Percentiles rank a stretch among this genome's conserved stretches.
These are phyloP conservation scores for Phytophthora nicotianae DNA, from an alignment of 352 stramenopile species.

Conservation along the genomic window DNA sequence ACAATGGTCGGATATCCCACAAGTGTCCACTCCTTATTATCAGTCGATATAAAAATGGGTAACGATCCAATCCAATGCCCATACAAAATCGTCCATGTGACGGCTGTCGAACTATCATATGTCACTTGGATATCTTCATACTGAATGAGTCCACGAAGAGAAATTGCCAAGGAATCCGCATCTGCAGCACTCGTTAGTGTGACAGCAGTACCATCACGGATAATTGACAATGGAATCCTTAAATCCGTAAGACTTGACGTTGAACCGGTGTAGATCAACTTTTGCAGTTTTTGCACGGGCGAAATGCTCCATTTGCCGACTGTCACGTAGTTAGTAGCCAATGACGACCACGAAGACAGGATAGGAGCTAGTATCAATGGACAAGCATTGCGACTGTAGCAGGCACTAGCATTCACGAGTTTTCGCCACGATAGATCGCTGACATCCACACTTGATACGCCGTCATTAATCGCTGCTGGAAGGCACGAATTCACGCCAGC, in stretches of 20 bases:
- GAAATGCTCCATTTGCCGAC: conserved; percentile 48
- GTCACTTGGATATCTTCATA: conserved; percentile 45
- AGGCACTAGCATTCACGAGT: conserved; percentile 60
- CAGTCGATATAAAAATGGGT: conserved; percentile 30
- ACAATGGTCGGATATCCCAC: conserved; percentile 30
- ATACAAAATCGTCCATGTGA: conserved; percentile 45
- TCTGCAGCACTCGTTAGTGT: conserved; percentile 30
- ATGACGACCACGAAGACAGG: conserved; percentile 31
- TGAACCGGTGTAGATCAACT: conserved; percentile 28
- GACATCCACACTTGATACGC: conserved; percentile 25
- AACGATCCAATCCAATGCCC: conserved; percentile 37
- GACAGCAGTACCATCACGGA: conserved; percentile 19
- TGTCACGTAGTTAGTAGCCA: conserved; percentile 29
- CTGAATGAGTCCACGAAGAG: conserved; percentile 40
- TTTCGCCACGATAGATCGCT: conserved; percentile 45
- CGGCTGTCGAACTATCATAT: conserved; percentile 21
- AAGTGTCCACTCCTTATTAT: conserved; percentile 38
- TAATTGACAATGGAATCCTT: conserved; percentile 26
- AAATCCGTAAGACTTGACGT: conserved; percentile 9
- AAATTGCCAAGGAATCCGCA: conserved; percentile 20
- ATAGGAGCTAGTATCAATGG: conserved; percentile 46
- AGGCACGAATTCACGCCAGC: conserved; percentile 42
- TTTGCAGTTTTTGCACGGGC: conserved; percentile 45
- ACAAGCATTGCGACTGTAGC: conserved; percentile 49
- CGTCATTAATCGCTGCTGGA: conserved; percentile 11